Percentiles rank a stretch among this genome's conserved stretches.
Conservation (phyloP, 345 rosid species). For the Eucalyptus polybractea region DNA sequence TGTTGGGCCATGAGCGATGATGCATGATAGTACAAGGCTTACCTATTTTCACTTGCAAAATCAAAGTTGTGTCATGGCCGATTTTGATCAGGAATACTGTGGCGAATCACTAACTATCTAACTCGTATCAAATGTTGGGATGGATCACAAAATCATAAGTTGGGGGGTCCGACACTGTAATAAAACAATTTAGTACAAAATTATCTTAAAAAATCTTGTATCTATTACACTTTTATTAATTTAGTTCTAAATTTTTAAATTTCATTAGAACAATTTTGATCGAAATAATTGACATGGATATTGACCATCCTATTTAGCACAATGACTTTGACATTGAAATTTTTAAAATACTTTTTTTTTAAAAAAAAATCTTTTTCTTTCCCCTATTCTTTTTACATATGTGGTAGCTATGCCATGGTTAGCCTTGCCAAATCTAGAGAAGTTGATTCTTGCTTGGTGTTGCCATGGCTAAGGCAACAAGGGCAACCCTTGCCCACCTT, state of each 20-base stretch:
- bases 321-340: no score
- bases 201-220: no score
- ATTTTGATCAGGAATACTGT: background rate
- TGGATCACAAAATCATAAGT: background rate
- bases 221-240: no score
- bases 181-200: background rate
- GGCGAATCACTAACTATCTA: background rate
- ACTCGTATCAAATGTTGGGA: no score
- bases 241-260: accelerated
- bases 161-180: accelerated
- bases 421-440: accelerated
- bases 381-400: no score
- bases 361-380: no score
- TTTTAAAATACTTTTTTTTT: no score
- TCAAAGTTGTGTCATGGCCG: accelerated
- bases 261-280: no score
- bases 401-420: accelerated
- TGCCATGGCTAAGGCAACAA: accelerated
- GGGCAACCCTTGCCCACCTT: no score
- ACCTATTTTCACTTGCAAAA: background rate
- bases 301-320: no score
- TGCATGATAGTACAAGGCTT: background rate
- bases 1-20: background rate
- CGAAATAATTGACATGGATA: accelerated
- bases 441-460: accelerated